Evolutionary conservation across 2,329 filamentous ascomycete genomes (phyloP).

Genomic region (Calonectria leucothoes): DNA sequence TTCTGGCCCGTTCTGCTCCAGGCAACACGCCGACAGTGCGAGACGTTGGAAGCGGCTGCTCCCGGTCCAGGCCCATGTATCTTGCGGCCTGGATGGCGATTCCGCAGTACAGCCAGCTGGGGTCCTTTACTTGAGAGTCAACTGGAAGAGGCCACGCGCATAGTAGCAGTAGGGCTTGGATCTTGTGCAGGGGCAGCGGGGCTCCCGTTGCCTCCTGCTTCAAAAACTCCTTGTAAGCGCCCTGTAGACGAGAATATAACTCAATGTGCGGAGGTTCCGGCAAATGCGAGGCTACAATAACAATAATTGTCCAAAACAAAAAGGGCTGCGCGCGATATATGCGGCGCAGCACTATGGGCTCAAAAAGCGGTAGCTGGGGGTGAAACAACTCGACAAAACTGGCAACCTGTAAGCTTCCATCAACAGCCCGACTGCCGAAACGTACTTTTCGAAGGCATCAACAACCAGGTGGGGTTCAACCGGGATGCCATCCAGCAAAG

Average conservation of each 20-base stretch:
- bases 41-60: constrained; percentile 25
- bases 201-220: constrained; percentile 21
- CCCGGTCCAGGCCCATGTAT: constrained; percentile 30
- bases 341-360: constrained; percentile 1
- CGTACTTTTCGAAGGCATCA: constrained; percentile 27
- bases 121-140: constrained; percentile 21
- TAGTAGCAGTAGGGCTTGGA: constrained; percentile 27
- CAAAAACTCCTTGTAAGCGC: constrained; percentile 18
- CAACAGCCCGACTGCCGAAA: rapidly evolving
- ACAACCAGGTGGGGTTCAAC: constrained; percentile 14
- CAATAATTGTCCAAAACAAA: constrained; percentile 35
- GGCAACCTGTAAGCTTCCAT: not conserved
- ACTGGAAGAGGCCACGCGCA: constrained; percentile 32
- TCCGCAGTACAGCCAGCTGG: constrained; percentile 32
- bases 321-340: constrained; percentile 20
- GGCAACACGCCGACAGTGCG: constrained; percentile 26
- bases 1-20: constrained; percentile 20
- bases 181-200: constrained; percentile 29
- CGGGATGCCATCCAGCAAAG: constrained; percentile 12
- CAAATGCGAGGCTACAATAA: constrained; percentile 21
- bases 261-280: not conserved
- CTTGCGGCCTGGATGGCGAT: constrained; percentile 31
- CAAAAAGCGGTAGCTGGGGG: constrained; percentile 27
- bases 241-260: not conserved
- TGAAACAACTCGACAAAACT: constrained; percentile 33